Conservation (phyloP, 1,139 yeast species). For the Blastobotrys arbuscula region DNA sequence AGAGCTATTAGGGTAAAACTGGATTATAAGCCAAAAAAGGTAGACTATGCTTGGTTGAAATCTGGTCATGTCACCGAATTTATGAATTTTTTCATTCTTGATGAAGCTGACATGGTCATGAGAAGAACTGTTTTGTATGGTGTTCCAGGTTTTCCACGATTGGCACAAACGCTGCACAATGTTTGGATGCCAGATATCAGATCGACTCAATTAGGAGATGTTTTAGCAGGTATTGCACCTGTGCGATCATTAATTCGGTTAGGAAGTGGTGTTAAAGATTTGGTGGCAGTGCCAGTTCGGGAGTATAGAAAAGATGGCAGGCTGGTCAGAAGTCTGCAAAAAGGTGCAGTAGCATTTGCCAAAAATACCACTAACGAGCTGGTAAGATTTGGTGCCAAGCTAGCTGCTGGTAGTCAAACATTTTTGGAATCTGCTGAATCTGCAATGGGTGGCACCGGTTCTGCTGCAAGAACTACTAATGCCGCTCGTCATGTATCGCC, state of each 20-base stretch:
- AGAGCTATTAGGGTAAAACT: slow-evolving; percentile 59
- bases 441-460: slow-evolving; percentile 63
- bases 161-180: slow-evolving; percentile 52
- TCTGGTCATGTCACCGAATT: slow-evolving; percentile 85
- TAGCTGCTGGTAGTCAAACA: slow-evolving; percentile 86
- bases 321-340: slow-evolving; percentile 62
- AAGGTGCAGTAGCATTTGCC: slow-evolving; percentile 74
- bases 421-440: slow-evolving; percentile 77
- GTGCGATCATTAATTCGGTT: slow-evolving; percentile 70
- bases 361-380: slow-evolving; percentile 77
- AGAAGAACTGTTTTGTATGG: slow-evolving; percentile 66
- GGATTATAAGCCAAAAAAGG: slow-evolving; percentile 88
- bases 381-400: slow-evolving; percentile 72
- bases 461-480: slow-evolving; percentile 36
- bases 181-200: slow-evolving; percentile 87
- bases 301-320: slow-evolving; percentile 74
- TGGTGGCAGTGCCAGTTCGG: slow-evolving; percentile 65
- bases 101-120: slow-evolving; percentile 70
- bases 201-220: slow-evolving; percentile 68
- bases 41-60: slow-evolving; percentile 75
- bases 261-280: slow-evolving; percentile 70
- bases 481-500: slow-evolving; percentile 21
- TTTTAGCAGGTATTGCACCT: slow-evolving; percentile 79
- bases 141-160: slow-evolving; percentile 59
- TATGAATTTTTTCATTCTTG: slow-evolving; percentile 80